Percentiles rank a stretch among this genome's conserved stretches.
Evolutionary conservation across 2,329 filamentous ascomycete genomes (phyloP).

Genomic region (Cryphonectria naterciae): DNA sequence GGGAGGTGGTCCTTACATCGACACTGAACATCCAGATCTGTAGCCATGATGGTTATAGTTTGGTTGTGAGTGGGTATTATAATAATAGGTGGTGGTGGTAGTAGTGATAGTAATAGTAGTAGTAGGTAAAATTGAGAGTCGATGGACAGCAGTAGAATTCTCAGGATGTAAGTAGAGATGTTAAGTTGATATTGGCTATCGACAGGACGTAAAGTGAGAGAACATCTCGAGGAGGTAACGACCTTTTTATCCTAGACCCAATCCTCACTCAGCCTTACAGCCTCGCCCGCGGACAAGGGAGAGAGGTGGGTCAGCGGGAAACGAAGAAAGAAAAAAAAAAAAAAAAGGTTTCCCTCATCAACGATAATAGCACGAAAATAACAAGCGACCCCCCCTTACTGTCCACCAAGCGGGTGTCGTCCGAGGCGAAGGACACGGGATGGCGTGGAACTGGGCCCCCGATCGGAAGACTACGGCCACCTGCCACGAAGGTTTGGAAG

Average conservation of each 20-base stretch:
- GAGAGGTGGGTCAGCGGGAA: background rate
- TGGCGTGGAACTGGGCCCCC: conserved; percentile 22
- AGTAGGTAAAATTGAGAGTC: background rate
- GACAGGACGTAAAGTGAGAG: background rate
- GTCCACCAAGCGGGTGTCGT: conserved; percentile 14
- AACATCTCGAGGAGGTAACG: conserved; percentile 17
- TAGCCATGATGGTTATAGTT: conserved; percentile 8
- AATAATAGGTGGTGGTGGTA: background rate
- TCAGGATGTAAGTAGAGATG: background rate
- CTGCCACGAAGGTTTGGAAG: background rate
- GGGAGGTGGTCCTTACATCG: conserved; percentile 22
- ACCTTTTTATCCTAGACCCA: conserved; percentile 17
- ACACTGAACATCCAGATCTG: conserved; percentile 25
- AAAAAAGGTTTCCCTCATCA: background rate
- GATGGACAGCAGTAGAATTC: background rate
- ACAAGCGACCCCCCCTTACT: background rate
- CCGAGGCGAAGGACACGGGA: conserved; percentile 22
- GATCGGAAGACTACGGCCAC: conserved; percentile 28
- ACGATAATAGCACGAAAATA: background rate
- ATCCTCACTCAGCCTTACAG: conserved; percentile 32
- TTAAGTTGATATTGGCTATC: background rate
- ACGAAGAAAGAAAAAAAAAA: background rate
- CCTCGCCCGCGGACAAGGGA: conserved; percentile 26
- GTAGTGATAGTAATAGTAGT: background rate
- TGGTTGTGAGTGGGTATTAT: background rate